phyloP scores from a whole-genome alignment of 768 basidiomycete species.

The Neoboletus subvelutipes region DNA sequence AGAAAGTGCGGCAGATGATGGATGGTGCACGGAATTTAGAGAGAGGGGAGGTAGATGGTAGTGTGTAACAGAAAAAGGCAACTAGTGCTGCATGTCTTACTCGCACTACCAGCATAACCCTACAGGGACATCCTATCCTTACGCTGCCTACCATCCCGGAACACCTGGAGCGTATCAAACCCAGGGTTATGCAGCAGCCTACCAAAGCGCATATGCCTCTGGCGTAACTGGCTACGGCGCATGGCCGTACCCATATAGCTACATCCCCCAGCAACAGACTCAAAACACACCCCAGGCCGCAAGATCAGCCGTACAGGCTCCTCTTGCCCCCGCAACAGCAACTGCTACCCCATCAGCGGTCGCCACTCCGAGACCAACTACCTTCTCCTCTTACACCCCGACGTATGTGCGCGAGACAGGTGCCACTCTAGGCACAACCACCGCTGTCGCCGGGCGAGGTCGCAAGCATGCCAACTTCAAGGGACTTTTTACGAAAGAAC shows the following conservation, averaged over 20 bases:
- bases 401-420: slow-evolving; percentile 49
- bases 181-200: slow-evolving; percentile 51
- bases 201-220: slow-evolving; percentile 50
- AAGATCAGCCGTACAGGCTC: slow-evolving; percentile 29
- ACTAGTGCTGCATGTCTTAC: slow-evolving; percentile 28
- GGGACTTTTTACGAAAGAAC: slow-evolving; percentile 78
- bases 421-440: slow-evolving; percentile 35
- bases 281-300: slow-evolving; percentile 27
- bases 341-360: slow-evolving; percentile 31
- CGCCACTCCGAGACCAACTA: slow-evolving; percentile 40
- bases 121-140: slow-evolving; percentile 60
- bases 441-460: slow-evolving; percentile 45
- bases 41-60: slow-evolving; percentile 42
- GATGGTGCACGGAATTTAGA: slow-evolving; percentile 69
- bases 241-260: slow-evolving; percentile 71
- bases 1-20: slow-evolving; percentile 70
- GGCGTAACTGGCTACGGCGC: slow-evolving; percentile 67
- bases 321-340: slow-evolving; percentile 26
- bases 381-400: slow-evolving; percentile 59
- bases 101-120: slow-evolving; percentile 38
- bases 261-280: slow-evolving; percentile 44
- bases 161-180: slow-evolving; percentile 45
- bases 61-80: slow-evolving; percentile 2
- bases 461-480: slow-evolving; percentile 68
- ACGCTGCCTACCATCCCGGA: slow-evolving; percentile 58